Evolutionary conservation across 169 alveolate species (phyloP).

Genomic region (Condylostoma magnum): DNA sequence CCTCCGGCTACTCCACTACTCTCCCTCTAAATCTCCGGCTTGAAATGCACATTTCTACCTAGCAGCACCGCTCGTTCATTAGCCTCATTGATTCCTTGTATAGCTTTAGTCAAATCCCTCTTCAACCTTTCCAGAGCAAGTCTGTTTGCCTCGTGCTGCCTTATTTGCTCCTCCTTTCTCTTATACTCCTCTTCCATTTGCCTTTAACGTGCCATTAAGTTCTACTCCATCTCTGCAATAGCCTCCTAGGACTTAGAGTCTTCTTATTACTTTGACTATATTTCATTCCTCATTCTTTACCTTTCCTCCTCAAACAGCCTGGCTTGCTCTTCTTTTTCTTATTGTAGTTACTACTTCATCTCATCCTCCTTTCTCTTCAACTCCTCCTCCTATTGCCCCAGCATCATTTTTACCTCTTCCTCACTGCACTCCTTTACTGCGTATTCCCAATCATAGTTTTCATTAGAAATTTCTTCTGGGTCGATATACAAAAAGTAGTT

Average conservation of each 20-base stretch:
- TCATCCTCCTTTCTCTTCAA: constrained; percentile 32
- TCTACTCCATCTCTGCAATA: constrained; percentile 9
- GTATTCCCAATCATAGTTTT: constrained; percentile 39
- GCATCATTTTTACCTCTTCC: constrained; percentile 34
- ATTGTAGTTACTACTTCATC: constrained; percentile 36
- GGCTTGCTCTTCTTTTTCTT: constrained; percentile 39
- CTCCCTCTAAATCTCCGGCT: constrained; percentile 30
- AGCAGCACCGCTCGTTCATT: constrained; percentile 27
- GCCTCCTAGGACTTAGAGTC: constrained; percentile 12
- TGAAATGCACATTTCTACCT: constrained; percentile 4
- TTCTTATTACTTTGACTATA: not conserved
- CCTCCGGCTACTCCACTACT: constrained; percentile 1
- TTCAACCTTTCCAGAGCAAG: constrained; percentile 18
- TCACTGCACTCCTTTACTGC: constrained; percentile 43
- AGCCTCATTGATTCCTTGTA: constrained; percentile 24
- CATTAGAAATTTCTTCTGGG: constrained; percentile 37
- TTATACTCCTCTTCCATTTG: constrained; percentile 23
- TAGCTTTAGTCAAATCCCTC: constrained; percentile 13
- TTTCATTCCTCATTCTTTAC: not conserved
- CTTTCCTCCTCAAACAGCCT: constrained; percentile 30
- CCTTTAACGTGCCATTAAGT: not conserved
- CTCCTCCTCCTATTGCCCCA: constrained; percentile 39
- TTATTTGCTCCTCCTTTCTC: not conserved
- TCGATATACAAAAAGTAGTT: constrained; percentile 35
- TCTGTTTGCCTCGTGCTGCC: constrained; percentile 13